These are phyloP conservation scores for Lasiodiplodia gonubiensis DNA, from an alignment of 2,329 filamentous ascomycete genomes.

Conservation along the genomic window DNA sequence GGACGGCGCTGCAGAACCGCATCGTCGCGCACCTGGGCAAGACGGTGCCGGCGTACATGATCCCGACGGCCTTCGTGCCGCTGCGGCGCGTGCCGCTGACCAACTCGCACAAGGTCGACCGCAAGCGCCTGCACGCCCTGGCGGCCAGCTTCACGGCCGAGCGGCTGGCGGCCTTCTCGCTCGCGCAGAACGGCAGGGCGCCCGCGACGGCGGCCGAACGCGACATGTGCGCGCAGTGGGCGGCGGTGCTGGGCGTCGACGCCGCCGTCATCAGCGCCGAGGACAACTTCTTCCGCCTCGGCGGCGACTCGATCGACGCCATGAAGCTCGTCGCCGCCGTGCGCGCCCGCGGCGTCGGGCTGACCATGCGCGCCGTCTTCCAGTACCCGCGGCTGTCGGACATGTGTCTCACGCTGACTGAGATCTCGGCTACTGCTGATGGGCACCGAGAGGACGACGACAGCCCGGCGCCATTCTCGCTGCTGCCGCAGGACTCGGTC, in stretches of 20 bases:
- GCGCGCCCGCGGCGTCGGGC: background rate
- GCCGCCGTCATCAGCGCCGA: slow-evolving; percentile 39
- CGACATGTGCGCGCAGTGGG: background rate
- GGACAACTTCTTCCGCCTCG: slow-evolving; percentile 49
- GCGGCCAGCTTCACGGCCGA: slow-evolving; percentile 30
- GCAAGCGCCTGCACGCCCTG: slow-evolving; percentile 37
- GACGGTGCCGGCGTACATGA: slow-evolving; percentile 1
- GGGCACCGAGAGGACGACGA: background rate
- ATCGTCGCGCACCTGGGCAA: background rate
- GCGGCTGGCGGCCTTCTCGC: background rate
- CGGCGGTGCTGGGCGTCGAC: slow-evolving; percentile 27
- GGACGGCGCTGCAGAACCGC: background rate
- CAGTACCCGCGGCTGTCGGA: background rate
- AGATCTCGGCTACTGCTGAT: background rate
- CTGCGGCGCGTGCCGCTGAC: slow-evolving; percentile 41
- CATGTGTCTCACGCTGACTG: background rate
- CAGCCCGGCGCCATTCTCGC: background rate
- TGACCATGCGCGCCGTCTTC: background rate
- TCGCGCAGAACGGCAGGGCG: background rate
- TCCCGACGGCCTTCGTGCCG: background rate
- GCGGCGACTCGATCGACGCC: slow-evolving; percentile 44
- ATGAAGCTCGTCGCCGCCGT: background rate
- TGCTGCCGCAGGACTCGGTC: background rate
- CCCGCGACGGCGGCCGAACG: background rate
- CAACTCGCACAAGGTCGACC: slow-evolving; percentile 45